Percentiles rank a stretch among this genome's conserved stretches.
Conservation (phyloP, 2,329 filamentous ascomycete species). For the Phyllosticta capitalensis region DNA sequence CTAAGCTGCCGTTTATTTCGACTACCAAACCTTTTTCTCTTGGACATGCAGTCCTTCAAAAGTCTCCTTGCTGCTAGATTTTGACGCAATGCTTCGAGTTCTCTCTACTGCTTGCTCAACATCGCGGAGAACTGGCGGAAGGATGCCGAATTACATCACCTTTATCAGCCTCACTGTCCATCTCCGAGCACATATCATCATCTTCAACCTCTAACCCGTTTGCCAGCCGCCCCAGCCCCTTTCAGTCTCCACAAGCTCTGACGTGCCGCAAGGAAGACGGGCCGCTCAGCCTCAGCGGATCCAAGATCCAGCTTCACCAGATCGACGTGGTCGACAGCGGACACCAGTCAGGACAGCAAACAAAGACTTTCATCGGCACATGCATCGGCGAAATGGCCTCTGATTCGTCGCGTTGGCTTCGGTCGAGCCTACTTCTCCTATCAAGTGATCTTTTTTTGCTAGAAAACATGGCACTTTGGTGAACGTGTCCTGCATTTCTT, state of each 20-base stretch:
- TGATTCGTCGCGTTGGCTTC: too few relatives aligned
- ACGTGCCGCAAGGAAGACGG: neutral
- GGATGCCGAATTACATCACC: too few relatives aligned
- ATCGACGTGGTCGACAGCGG: neutral
- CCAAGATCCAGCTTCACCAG: neutral
- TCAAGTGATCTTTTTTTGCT: too few relatives aligned
- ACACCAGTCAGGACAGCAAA: neutral
- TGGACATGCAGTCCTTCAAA: neutral
- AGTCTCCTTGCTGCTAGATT: neutral
- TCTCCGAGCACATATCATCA: too few relatives aligned
- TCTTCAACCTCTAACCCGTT: too few relatives aligned
- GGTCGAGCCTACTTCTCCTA: too few relatives aligned
- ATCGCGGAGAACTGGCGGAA: too few relatives aligned
- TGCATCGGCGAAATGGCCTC: too few relatives aligned
- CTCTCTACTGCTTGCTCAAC: too few relatives aligned
- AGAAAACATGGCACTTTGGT: neutral
- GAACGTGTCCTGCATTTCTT: neutral
- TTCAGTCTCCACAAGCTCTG: neutral
- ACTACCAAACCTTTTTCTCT: neutral
- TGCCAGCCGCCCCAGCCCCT: too few relatives aligned
- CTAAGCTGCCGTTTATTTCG: neutral
- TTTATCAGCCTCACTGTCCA: too few relatives aligned
- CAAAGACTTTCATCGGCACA: neutral
- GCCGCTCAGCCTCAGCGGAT: neutral
- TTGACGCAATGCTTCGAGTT: neutral